These are phyloP conservation scores for Camellia lanceoleosa DNA, from an alignment of 148 eudicot genomes.

Conservation along the genomic window DNA sequence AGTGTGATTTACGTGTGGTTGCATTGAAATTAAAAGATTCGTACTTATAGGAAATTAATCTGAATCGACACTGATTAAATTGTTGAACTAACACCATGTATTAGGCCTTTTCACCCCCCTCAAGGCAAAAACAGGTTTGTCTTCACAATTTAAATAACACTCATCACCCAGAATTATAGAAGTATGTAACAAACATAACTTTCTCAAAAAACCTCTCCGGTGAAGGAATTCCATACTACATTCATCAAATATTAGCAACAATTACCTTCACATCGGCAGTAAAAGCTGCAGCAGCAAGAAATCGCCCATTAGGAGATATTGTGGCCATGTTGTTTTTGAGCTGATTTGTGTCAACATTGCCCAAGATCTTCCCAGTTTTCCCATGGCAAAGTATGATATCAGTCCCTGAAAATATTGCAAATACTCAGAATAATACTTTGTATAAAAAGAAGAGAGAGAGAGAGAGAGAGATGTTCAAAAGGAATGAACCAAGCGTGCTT, in stretches of 20 bases:
- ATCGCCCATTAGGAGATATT: slow-evolving; percentile 93
- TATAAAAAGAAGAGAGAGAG: slow-evolving; percentile 1
- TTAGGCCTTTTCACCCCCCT: too few species aligned
- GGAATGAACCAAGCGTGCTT: background rate
- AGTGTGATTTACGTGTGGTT: too few species aligned
- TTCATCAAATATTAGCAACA: slow-evolving; percentile 9
- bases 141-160: background rate
- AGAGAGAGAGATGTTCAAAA: background rate
- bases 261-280: slow-evolving; percentile 99
- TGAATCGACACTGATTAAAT: too few species aligned
- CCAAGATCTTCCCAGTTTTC: slow-evolving; percentile 79
- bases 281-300: slow-evolving; percentile 98
- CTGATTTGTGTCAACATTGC: slow-evolving; percentile 86
- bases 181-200: background rate
- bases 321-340: slow-evolving; percentile 92
- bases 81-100: too few species aligned
- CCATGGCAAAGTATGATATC: slow-evolving; percentile 97
- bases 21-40: too few species aligned
- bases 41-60: too few species aligned
- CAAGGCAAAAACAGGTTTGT: too few species aligned
- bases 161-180: background rate
- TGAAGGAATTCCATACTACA: background rate
- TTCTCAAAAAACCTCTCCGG: background rate
- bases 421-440: background rate
- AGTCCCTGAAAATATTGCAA: slow-evolving; percentile 54